Conservation (phyloP, 768 basidiomycete species). For the Phaeotremella fagi region DNA sequence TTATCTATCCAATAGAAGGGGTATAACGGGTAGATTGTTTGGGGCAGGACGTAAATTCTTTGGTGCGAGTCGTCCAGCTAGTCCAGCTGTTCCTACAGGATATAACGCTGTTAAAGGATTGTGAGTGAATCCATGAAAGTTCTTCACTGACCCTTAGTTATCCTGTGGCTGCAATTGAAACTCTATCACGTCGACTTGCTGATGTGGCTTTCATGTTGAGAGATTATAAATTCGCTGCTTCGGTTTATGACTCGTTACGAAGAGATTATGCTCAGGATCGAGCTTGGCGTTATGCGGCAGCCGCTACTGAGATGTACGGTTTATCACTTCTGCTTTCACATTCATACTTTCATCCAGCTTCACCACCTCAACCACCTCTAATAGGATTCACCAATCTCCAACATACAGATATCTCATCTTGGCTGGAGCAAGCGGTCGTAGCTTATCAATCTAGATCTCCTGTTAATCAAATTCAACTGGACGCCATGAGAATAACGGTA, state of each 20-base stretch:
- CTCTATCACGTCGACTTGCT: conserved; percentile 66
- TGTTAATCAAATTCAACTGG: conserved; percentile 35
- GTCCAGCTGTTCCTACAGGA: conserved; percentile 27
- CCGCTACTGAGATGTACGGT: conserved; percentile 72
- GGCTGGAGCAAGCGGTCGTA: conserved; percentile 45
- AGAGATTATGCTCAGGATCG: conserved; percentile 59
- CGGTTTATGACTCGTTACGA: conserved; percentile 77
- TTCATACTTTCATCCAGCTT: conserved; percentile 33
- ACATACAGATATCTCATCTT: conserved; percentile 40
- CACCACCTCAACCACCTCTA: conserved; percentile 17
- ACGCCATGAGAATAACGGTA: conserved; percentile 45
- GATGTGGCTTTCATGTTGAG: conserved; percentile 92
- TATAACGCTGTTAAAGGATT: conserved; percentile 49
- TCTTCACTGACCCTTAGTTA: conserved; percentile 38
- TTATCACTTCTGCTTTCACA: conserved; percentile 53
- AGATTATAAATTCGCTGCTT: conserved; percentile 76
- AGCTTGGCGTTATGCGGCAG: conserved; percentile 49
- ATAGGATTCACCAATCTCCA: conserved; percentile 36
- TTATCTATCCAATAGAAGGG: conserved; percentile 47
- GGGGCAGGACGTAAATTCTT: conserved; percentile 51
- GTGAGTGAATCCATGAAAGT: conserved; percentile 30
- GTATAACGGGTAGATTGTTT: conserved; percentile 50
- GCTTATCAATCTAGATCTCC: conserved; percentile 28
- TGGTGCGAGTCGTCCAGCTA: conserved; percentile 41
- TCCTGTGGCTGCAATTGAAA: conserved; percentile 40